phyloP scores from a whole-genome alignment of 1,284 basidiomycete genomes.

The Austroboletus niveus region DNA sequence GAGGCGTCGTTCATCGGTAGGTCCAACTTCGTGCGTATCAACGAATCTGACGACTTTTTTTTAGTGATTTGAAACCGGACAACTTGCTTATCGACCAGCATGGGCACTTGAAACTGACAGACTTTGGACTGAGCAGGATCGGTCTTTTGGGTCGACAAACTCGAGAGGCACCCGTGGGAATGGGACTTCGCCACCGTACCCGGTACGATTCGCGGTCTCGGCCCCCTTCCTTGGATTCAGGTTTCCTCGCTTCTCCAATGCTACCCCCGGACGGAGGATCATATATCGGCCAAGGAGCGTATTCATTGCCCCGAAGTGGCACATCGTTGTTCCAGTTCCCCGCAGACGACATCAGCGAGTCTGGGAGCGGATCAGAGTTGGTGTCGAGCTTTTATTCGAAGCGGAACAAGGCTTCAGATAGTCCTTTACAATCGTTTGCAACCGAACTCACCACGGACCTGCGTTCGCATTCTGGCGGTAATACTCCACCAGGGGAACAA shows the following conservation, averaged over 20 bases:
- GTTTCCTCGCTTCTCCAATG: slow-evolving; percentile 72
- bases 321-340: slow-evolving; percentile 63
- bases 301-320: slow-evolving; percentile 54
- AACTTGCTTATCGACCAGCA: slow-evolving; percentile 96
- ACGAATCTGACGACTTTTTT: slow-evolving; percentile 11
- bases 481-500: slow-evolving; percentile 79
- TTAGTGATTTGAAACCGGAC: slow-evolving; percentile 96
- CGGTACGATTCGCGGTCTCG: slow-evolving; percentile 69
- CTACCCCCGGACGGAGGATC: slow-evolving; percentile 69
- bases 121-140: slow-evolving; percentile 96
- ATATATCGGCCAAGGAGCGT: slow-evolving; percentile 74
- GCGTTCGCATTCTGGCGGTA: slow-evolving; percentile 57
- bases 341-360: slow-evolving; percentile 81
- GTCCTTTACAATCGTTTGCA: slow-evolving; percentile 79
- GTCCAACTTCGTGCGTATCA: slow-evolving; percentile 27
- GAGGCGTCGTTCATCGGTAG: slow-evolving; percentile 95
- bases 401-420: slow-evolving; percentile 60
- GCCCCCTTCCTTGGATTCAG: slow-evolving; percentile 81
- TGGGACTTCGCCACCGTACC: slow-evolving; percentile 50
- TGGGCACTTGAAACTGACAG: slow-evolving; percentile 95
- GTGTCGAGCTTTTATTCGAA: slow-evolving; percentile 57
- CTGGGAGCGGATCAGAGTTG: slow-evolving; percentile 79
- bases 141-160: slow-evolving; percentile 97
- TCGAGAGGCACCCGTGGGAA: slow-evolving; percentile 66
- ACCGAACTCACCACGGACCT: slow-evolving; percentile 80